phyloP scores from a whole-genome alignment of 1,284 basidiomycete genomes.

The Boletus holoroseus region DNA sequence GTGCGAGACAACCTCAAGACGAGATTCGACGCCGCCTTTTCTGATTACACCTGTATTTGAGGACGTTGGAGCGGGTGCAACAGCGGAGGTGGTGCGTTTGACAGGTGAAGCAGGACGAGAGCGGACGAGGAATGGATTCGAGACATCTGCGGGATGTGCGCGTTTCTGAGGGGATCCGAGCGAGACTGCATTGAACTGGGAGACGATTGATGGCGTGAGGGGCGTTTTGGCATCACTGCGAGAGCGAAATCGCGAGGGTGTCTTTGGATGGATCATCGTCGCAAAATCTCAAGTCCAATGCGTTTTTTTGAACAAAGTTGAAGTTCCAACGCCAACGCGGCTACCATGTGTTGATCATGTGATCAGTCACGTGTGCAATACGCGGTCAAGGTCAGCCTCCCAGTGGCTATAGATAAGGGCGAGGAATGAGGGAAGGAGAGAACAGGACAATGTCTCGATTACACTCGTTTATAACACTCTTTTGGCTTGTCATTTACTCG shows the following conservation, averaged over 20 bases:
- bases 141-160: conserved; percentile 41
- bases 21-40: conserved; percentile 69
- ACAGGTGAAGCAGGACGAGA: conserved; percentile 59
- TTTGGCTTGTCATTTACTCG: conserved; percentile 11
- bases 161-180: conserved; percentile 43
- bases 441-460: conserved; percentile 13
- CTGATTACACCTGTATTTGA: conserved; percentile 65
- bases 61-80: conserved; percentile 50
- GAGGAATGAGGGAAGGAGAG: background rate
- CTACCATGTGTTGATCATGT: conserved; percentile 17
- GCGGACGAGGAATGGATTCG: conserved; percentile 57
- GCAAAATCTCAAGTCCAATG: background rate
- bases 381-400: conserved; percentile 24
- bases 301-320: conserved; percentile 4
- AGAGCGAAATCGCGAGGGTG: conserved; percentile 58
- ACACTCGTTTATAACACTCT: conserved; percentile 21
- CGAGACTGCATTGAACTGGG: conserved; percentile 51
- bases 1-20: conserved; percentile 63
- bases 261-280: conserved; percentile 45
- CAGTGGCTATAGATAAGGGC: conserved; percentile 13
- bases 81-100: conserved; percentile 49
- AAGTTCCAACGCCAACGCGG: conserved; percentile 12
- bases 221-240: conserved; percentile 70
- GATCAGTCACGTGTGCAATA: conserved; percentile 20
- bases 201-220: conserved; percentile 59